Evolutionary conservation across 768 basidiomycete genomes (phyloP).

Genomic region (Tulasnella sp.): DNA sequence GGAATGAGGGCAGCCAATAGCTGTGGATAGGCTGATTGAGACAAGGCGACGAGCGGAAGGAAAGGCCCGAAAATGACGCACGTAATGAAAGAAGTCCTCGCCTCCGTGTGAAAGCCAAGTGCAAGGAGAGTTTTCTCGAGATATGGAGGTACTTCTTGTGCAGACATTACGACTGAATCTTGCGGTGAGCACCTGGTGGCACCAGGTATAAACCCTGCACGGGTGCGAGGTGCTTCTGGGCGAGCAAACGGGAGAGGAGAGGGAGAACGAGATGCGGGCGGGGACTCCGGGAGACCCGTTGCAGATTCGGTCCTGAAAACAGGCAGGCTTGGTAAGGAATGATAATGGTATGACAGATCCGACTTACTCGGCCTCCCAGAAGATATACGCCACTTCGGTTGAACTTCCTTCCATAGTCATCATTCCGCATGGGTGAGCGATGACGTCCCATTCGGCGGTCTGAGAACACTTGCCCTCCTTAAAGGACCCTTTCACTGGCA

Average conservation of each 20-base stretch:
- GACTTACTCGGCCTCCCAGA: not conserved
- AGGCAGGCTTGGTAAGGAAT: too few relatives aligned
- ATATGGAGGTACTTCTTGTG: not conserved
- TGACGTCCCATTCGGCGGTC: not conserved
- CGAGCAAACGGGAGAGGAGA: not conserved
- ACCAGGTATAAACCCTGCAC: not conserved
- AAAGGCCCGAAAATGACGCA: not conserved
- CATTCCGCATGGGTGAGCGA: not conserved
- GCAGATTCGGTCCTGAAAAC: not conserved
- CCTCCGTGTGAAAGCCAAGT: not conserved
- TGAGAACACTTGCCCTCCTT: not conserved
- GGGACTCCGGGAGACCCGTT: not conserved
- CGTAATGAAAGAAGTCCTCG: not conserved
- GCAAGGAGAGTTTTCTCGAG: not conserved
- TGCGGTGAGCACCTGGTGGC: not conserved
- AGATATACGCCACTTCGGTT: not conserved
- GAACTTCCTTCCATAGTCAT: not conserved
- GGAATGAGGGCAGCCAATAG: conserved; percentile 41
- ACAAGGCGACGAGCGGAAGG: not conserved
- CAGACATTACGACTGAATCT: not conserved
- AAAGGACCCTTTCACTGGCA: not conserved
- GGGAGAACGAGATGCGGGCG: not conserved
- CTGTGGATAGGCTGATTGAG: conserved; percentile 22
- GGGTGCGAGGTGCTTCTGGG: not conserved
- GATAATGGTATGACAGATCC: not conserved